Percentiles rank a stretch among this genome's conserved stretches.
These are phyloP conservation scores for Casuarina glauca DNA, from an alignment of 306 rosid species.

Conservation along the genomic window DNA sequence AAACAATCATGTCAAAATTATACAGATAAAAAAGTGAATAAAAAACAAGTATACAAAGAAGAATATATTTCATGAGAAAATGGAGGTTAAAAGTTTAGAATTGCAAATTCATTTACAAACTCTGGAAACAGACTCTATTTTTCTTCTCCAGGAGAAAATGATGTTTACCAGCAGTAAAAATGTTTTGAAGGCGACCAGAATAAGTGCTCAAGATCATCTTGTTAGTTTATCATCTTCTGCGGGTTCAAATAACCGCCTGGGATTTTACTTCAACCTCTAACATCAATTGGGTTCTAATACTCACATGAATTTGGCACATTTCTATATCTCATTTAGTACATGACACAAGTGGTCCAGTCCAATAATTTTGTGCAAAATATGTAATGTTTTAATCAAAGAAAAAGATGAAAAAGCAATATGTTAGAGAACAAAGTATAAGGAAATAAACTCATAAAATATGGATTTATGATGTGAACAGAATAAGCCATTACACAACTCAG, in stretches of 20 bases:
- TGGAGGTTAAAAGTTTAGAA: not conserved
- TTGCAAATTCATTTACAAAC: not conserved
- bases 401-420: not conserved
- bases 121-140: not conserved
- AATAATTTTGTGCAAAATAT: not conserved
- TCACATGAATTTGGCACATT: not conserved
- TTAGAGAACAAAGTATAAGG: not conserved
- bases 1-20: conserved; percentile 10
- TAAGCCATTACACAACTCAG: not conserved
- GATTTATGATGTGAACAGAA: not conserved
- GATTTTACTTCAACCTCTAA: not conserved
- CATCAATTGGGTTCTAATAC: not conserved
- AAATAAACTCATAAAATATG: not conserved
- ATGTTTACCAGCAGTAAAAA: not conserved
- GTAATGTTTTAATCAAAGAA: not conserved
- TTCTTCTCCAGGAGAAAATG: not conserved
- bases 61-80: not conserved
- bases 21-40: not conserved
- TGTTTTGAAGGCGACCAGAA: not conserved
- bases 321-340: not conserved
- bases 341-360: not conserved
- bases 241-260: not conserved
- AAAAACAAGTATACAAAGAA: not conserved
- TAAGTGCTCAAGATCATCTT: not conserved
- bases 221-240: not conserved